phyloP scores from a whole-genome alignment of 2,329 filamentous ascomycete species.

The Talaromyces sp. region DNA sequence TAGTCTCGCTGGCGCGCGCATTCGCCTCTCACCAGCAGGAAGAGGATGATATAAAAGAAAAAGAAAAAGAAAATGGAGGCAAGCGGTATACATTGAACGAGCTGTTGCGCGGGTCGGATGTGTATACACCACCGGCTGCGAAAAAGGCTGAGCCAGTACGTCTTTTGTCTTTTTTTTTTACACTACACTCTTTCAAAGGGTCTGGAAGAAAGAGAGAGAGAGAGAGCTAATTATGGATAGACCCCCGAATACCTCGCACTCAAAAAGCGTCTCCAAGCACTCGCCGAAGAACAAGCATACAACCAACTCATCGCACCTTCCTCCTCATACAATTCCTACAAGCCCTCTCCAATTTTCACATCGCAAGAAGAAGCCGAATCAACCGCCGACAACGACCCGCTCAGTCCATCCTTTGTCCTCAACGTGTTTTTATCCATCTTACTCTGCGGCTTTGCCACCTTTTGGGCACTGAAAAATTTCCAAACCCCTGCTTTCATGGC shows the following conservation, averaged over 20 bases:
- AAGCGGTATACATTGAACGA: conserved; percentile 57
- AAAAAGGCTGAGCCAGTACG: conserved; percentile 72
- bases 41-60: not conserved
- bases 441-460: conserved; percentile 53
- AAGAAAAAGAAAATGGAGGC: not conserved
- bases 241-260: conserved; percentile 73
- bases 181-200: not conserved
- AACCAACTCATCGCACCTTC: conserved; percentile 66
- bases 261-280: conserved; percentile 77
- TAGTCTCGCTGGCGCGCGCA: conserved; percentile 33
- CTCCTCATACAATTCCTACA: conserved; percentile 54
- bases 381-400: conserved; percentile 35
- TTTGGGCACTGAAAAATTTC: conserved; percentile 38
- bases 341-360: conserved; percentile 44
- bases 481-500: conserved; percentile 26
- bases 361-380: conserved; percentile 32
- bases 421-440: conserved; percentile 87
- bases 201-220: conserved; percentile 47
- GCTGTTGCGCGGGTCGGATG: conserved; percentile 65
- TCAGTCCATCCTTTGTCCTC: conserved; percentile 61
- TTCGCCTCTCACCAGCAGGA: conserved; percentile 5
- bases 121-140: conserved; percentile 76
- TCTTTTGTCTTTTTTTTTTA: conserved; percentile 11
- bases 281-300: conserved; percentile 80
- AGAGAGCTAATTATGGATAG: not conserved